These are phyloP conservation scores for Xylariaceae sp. DNA, from an alignment of 2,329 filamentous ascomycete species.

Conservation along the genomic window DNA sequence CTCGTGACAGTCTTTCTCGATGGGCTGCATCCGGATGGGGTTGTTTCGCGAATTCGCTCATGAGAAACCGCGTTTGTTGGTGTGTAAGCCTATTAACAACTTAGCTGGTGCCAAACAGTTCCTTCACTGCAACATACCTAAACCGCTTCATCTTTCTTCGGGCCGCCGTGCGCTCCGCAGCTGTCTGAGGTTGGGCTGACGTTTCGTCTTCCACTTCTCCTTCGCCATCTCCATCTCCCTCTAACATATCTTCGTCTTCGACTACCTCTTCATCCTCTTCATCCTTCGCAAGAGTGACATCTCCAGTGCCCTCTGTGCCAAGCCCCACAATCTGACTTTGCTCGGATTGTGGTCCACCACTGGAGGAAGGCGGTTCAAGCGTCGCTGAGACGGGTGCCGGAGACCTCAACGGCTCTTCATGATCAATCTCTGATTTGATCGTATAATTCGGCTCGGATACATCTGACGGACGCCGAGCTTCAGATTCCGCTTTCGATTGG, in stretches of 20 bases:
- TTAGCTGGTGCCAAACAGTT: constrained; percentile 30
- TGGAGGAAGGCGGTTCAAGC: constrained; percentile 38
- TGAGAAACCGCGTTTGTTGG: constrained; percentile 93
- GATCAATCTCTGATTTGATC: constrained; percentile 35
- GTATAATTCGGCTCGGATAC: constrained; percentile 31
- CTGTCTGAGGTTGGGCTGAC: constrained; percentile 26
- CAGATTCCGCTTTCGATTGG: constrained; percentile 38
- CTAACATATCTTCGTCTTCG: constrained; percentile 54
- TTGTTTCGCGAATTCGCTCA: constrained; percentile 95
- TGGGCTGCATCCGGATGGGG: constrained; percentile 91
- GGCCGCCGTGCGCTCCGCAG: constrained; percentile 44
- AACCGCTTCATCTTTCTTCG: constrained; percentile 75
- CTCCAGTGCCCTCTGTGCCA: constrained; percentile 35
- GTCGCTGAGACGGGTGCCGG: constrained; percentile 37
- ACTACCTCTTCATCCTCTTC: constrained; percentile 46
- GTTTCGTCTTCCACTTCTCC: constrained; percentile 62
- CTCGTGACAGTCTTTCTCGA: constrained; percentile 77
- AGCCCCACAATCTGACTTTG: constrained; percentile 32
- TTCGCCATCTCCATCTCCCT: constrained; percentile 35
- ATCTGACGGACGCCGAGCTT: constrained; percentile 34
- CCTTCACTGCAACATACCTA: constrained; percentile 46
- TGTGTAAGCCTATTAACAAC: constrained; percentile 68
- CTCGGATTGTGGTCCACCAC: constrained; percentile 36
- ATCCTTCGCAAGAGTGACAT: constrained; percentile 40
- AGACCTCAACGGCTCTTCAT: constrained; percentile 39